Conservation (phyloP, 1,284 basidiomycete species). For the Apiotrichum mycotoxinovorans region DNA sequence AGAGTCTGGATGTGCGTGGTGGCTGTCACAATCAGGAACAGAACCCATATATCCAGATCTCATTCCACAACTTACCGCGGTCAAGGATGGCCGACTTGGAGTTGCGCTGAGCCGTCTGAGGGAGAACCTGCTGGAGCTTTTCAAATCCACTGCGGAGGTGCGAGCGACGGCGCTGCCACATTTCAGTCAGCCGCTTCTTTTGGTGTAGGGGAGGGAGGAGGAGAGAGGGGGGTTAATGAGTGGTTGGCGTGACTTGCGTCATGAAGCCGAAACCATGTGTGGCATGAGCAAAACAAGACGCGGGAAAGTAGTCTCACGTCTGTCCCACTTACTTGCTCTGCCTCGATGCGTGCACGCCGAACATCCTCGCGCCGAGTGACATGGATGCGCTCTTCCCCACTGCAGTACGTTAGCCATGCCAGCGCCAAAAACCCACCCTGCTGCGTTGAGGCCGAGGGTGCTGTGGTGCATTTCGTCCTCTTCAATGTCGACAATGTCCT, state of each 20-base stretch:
- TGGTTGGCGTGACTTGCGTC: background rate
- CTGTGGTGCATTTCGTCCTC: background rate
- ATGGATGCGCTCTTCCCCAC: conserved; percentile 16
- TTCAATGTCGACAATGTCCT: conserved; percentile 1
- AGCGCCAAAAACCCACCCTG: background rate
- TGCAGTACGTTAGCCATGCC: background rate
- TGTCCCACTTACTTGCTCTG: conserved; percentile 43
- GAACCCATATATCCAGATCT: background rate
- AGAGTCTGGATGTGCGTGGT: conserved; percentile 33
- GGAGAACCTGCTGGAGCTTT: conserved; percentile 76
- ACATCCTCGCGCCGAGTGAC: conserved; percentile 26
- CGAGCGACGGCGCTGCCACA: conserved; percentile 77
- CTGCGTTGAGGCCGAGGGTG: conserved; percentile 9
- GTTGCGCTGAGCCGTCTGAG: conserved; percentile 77
- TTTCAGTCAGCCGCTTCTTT: conserved; percentile 65
- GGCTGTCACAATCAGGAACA: conserved; percentile 21
- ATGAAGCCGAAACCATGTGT: background rate
- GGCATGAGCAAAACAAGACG: background rate
- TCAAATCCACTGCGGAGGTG: conserved; percentile 82
- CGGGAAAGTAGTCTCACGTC: background rate
- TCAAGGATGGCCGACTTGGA: conserved; percentile 83
- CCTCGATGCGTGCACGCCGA: conserved; percentile 33
- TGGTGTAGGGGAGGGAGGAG: background rate
- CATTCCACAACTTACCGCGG: conserved; percentile 59
- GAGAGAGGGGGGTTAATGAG: too few species aligned